A percentile compares a stretch with the other conserved stretches of the same genome.
These are phyloP conservation scores for Rhodotorula glutinis DNA, from an alignment of 1,284 basidiomycete species.

Conservation along the genomic window DNA sequence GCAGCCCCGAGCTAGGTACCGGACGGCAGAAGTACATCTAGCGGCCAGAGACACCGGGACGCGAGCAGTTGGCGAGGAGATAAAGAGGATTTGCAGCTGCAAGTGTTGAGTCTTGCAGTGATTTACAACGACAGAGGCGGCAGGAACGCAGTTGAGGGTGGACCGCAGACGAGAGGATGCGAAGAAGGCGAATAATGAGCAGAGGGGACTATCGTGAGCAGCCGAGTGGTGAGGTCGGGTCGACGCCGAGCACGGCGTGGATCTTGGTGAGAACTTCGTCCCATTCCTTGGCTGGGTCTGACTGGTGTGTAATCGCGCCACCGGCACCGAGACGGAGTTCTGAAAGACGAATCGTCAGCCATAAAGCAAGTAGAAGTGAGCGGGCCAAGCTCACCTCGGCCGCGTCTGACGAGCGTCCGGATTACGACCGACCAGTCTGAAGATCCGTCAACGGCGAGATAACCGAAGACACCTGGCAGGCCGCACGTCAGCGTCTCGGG, in stretches of 20 bases:
- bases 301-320: constrained; percentile 92
- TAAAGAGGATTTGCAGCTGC: no score
- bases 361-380: neutral
- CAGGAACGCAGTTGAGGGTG: no score
- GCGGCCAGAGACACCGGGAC: no score
- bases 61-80: no score
- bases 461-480: constrained; percentile 69
- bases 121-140: no score
- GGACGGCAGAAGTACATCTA: no score
- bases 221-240: no score
- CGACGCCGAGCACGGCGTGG: constrained; percentile 45
- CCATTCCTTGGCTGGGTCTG: constrained; percentile 83
- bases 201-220: no score
- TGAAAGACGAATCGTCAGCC: constrained; percentile 15
- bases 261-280: constrained; percentile 88
- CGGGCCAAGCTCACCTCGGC: constrained; percentile 48
- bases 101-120: no score
- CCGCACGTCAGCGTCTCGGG: neutral
- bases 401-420: constrained; percentile 80
- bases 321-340: constrained; percentile 71
- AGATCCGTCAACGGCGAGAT: constrained; percentile 82
- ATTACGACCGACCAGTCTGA: constrained; percentile 90
- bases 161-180: no score
- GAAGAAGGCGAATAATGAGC: no score
- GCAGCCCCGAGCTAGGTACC: no score